Conservation (phyloP, 129 eudicot species). For the Flaveria linearis region DNA sequence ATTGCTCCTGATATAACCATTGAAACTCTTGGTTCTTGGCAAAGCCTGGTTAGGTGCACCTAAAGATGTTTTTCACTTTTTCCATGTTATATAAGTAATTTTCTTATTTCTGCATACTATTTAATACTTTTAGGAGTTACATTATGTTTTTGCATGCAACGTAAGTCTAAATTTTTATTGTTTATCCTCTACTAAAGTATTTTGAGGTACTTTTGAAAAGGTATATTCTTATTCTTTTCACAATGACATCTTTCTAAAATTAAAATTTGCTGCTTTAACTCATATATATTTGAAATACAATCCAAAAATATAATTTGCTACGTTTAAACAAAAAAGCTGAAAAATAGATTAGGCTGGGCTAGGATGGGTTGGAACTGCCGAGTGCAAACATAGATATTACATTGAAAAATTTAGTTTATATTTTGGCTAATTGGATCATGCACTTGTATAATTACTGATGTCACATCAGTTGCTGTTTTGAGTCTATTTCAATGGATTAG, state of each 20-base stretch:
- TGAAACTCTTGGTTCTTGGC: not conserved
- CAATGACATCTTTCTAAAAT: not conserved
- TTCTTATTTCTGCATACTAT: not conserved
- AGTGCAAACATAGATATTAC: constrained; percentile 10
- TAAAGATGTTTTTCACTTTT: not conserved
- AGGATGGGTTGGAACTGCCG: not conserved
- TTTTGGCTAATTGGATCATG: constrained; percentile 4
- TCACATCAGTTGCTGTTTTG: not conserved
- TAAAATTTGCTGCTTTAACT: not conserved
- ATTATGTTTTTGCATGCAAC: not conserved
- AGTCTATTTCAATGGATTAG: constrained; percentile 8
- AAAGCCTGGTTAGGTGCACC: not conserved
- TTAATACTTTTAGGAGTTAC: not conserved
- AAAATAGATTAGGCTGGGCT: not conserved
- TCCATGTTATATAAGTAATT: constrained; percentile 1
- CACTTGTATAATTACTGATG: not conserved
- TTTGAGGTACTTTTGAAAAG: not conserved
- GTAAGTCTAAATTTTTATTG: not conserved
- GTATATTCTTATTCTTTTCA: not conserved
- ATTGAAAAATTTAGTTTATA: not conserved
- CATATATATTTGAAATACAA: not conserved
- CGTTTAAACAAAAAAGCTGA: not conserved
- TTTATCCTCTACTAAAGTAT: not conserved
- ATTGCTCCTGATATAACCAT: too few relatives aligned
- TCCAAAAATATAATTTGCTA: not conserved